Base-by-base conservation (phyloP, 495 filamentous ascomycete genomes). In the Neurospora cerealis region DNA sequence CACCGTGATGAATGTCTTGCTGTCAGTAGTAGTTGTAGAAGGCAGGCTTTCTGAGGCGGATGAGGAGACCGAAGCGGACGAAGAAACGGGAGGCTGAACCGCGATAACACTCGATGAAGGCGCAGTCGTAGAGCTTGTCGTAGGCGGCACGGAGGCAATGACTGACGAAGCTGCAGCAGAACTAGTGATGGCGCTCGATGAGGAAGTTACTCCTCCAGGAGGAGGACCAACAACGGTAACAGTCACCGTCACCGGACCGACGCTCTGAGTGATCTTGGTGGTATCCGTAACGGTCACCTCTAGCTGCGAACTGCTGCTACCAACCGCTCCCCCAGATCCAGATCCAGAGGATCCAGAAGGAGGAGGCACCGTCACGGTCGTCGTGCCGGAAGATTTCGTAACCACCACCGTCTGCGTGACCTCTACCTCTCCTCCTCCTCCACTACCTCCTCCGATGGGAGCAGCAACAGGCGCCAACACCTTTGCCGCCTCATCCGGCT, bases 381-480 rank as follows among this genome's bases (percentile, higher is more conserved):
- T 17, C 2, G 69, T 17, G 0, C n/a, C 46, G 28, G 72, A 5
- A 9, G 72, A 71, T 5, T 71, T 32, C 5, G 40, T 69, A 24
- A 72, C 13, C 3, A 70, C 15, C 15, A 19, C n/a, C 2, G 71
- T 40, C n/a, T 24, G 3, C 8, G 46, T 38, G 15, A 44, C 38
- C 13, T 69, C 66, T 13, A n/a, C 3, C 28, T 69, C 71, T 44
- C 60, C 70, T 11, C 69, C 13, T 17, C 21, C 46, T 7, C 48
- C 24, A 7, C 21, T 5, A 28, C 11, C 5, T 15, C 46, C 46
- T 46, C 42, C 42, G 10, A 75, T 15, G 1, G 37, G 71, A 24
- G 69, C 74, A 21, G 74, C 71, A 24, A 72, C 3, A 3, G 72
- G 62, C 17, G 79, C 83, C 37, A 85, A 73, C 28, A 80, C 74